Base-by-base conservation (phyloP, 306 rosid species). In the Ziziphus jujuba region DNA sequence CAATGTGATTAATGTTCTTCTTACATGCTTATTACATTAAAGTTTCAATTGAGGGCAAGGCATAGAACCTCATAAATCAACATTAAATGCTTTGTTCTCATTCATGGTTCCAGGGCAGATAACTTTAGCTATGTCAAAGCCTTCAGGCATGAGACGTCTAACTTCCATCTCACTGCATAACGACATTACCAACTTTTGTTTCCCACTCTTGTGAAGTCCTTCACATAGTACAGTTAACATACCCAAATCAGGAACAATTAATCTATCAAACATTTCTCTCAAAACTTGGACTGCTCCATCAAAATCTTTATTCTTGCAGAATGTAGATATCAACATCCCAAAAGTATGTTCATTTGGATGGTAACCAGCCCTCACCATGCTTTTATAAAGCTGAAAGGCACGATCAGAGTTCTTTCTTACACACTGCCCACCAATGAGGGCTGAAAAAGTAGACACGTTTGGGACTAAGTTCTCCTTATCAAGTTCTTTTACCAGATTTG, bases 391-490 rank as follows among this genome's bases (percentile, higher is more conserved):
- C 43, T 72, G 80, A 76, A 87, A 86, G 25, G 93, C 88, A 25
- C 81, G 89, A 62, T 86, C 97, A 0, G 89, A 74, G 63, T 86
- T 84, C 67, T 78, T 87, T 69, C 72, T 83, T 52, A 56, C 74
- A 77, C 95, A 84, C 64, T 87, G 89, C 40, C 97, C 89, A 5
- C 57, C 59, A 49, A 92, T 80, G 35, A 92, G 96, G 2, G 93
- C 91, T 66, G 93, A 85, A 69, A 85, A 87, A 13, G 98, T 92
- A 0, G 89, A 87, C 0, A 88, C 79, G 70, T 85, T 89, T 10
- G 92, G 91, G 7, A 81, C 81, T 71, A 89, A 74, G 47, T 80
- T 86, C 77, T 81, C 74, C 74, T 73, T 67, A 35, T 89, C 90
- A 63, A 88, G 86, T 66, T 88, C 89, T 72, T 74, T 84, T 65